Percentiles rank a stretch among this genome's conserved stretches.
phyloP scores from a whole-genome alignment of 495 filamentous ascomycete genomes.

The Zalerion maritima region DNA sequence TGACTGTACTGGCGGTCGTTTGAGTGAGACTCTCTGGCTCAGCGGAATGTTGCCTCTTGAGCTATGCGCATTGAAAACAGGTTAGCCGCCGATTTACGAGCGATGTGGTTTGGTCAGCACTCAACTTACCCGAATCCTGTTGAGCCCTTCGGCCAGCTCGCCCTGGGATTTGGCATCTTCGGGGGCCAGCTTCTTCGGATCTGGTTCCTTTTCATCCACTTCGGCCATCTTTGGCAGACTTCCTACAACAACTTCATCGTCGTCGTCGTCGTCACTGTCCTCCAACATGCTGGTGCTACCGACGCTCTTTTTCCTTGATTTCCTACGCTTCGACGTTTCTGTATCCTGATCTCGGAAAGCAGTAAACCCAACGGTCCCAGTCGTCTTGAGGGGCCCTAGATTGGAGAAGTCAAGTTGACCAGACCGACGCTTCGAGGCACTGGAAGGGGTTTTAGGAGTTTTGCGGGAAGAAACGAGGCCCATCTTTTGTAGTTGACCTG shows the following conservation, averaged over 20 bases:
- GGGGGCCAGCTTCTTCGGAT: slow-evolving; percentile 40
- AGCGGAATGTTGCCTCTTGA: slow-evolving; percentile 88
- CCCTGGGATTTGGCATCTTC: slow-evolving; percentile 76
- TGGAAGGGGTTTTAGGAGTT: slow-evolving; percentile 36
- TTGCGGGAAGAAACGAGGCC: slow-evolving; percentile 58
- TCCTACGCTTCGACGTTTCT: slow-evolving; percentile 32
- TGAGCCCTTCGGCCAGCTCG: slow-evolving; percentile 79
- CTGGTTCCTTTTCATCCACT: slow-evolving; percentile 58
- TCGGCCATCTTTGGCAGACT: slow-evolving; percentile 52
- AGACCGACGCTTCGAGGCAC: slow-evolving; percentile 53
- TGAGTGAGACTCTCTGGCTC: slow-evolving; percentile 45
- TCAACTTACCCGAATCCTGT: slow-evolving; percentile 72
- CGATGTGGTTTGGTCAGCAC: too few species aligned
- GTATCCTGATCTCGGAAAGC: slow-evolving; percentile 62
- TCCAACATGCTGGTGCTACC: slow-evolving; percentile 30
- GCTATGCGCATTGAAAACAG: slow-evolving; percentile 46
- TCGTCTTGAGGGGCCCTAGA: slow-evolving; percentile 69
- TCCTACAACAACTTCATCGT: slow-evolving; percentile 34
- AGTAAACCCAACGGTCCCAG: slow-evolving; percentile 76
- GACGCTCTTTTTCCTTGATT: slow-evolving; percentile 42
- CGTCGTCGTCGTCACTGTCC: slow-evolving; percentile 54
- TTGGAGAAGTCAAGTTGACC: slow-evolving; percentile 67
- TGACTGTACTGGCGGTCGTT: slow-evolving; percentile 21
- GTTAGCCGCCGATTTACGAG: too few species aligned
- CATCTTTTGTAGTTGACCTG: slow-evolving; percentile 91